Conservation (phyloP, 345 rosid species). For the Garcia nutans region DNA sequence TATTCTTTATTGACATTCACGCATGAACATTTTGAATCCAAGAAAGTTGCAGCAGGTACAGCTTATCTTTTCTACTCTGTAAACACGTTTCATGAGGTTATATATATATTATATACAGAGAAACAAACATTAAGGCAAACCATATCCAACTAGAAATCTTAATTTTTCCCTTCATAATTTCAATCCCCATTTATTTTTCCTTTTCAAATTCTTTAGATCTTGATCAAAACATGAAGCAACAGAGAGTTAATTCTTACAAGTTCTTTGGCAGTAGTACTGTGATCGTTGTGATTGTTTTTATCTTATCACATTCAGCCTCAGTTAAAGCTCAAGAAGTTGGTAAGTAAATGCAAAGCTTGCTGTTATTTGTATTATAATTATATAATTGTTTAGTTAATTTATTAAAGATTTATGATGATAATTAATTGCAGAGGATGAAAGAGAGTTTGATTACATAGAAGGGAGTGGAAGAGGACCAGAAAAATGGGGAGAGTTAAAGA, state of each 20-base stretch:
- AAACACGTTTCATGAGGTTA: no score
- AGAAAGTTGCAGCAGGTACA: neutral
- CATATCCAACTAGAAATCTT: no score
- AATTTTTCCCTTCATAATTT: no score
- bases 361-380: no score
- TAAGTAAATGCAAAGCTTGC: neutral
- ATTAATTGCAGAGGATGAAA: conserved; percentile 51
- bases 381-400: no score
- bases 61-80: neutral
- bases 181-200: neutral
- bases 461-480: conserved; percentile 50
- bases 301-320: conserved; percentile 14
- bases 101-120: no score
- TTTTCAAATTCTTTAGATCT: no score
- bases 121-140: no score
- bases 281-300: conserved; percentile 11
- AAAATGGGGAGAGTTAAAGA: conserved; percentile 42
- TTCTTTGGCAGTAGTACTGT: neutral
- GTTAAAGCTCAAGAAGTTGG: conserved; percentile 42
- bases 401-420: no score
- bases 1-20: no score
- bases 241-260: neutral
- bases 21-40: neutral
- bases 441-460: conserved; percentile 46
- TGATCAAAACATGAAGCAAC: conserved; percentile 8